Percentiles rank a stretch among this genome's conserved stretches.
Evolutionary conservation across 257 asterid genomes (phyloP).

Genomic region (Solanum chaucha): DNA sequence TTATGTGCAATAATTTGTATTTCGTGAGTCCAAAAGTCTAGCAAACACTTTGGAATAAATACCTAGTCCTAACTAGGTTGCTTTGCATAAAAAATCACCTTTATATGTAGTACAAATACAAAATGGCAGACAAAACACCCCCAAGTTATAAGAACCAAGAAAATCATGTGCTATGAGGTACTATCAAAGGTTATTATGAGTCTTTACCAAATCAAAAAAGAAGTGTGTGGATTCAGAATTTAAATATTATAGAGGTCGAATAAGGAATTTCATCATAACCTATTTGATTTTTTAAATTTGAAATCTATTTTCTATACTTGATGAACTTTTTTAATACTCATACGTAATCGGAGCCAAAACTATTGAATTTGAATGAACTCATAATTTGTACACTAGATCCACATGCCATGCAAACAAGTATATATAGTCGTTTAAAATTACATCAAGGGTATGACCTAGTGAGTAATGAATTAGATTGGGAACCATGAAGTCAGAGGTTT

Average conservation of each 20-base stretch:
- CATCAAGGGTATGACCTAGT: background rate
- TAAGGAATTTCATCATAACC: background rate
- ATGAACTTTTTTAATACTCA: background rate
- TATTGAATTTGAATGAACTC: background rate
- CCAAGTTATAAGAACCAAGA: background rate
- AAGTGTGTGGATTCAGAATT: background rate
- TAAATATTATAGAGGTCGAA: background rate
- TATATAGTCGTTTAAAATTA: background rate
- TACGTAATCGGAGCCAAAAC: fast-evolving
- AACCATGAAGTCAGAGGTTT: background rate
- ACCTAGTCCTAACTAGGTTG: background rate
- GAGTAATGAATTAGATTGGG: background rate
- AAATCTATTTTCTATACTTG: background rate
- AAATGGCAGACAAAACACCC: background rate
- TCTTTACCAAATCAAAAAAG: background rate
- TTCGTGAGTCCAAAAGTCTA: background rate
- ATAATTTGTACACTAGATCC: background rate
- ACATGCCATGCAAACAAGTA: too few relatives aligned
- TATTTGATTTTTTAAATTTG: background rate
- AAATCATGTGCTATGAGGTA: background rate
- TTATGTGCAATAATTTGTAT: background rate
- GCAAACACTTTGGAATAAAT: background rate
- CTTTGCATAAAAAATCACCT: constrained; percentile 7
- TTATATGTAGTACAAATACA: background rate
- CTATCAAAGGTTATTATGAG: background rate